These are phyloP conservation scores for Salvia rosmarinus DNA, from an alignment of 257 asterid genomes.

Conservation along the genomic window DNA sequence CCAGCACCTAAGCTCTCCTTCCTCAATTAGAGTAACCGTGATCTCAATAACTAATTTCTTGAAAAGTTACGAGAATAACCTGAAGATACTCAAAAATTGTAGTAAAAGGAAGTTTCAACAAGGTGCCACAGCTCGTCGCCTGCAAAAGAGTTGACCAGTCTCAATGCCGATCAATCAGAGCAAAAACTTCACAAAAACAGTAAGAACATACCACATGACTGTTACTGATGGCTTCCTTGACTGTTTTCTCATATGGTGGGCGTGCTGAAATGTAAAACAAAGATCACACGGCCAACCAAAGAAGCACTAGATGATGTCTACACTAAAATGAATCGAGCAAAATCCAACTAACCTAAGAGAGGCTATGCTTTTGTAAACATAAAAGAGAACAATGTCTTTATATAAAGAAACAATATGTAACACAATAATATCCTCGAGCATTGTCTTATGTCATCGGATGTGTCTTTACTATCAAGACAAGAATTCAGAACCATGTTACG, in stretches of 20 bases:
- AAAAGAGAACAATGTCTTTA: background rate
- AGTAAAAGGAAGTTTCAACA: conserved; percentile 85
- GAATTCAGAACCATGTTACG: background rate
- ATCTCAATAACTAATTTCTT: background rate
- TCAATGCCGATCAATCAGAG: conserved; percentile 24
- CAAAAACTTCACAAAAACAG: conserved; percentile 12
- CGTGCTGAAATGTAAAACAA: conserved; percentile 52
- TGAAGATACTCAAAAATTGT: conserved; percentile 94
- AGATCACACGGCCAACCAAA: conserved; percentile 26
- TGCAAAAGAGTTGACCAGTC: conserved; percentile 43
- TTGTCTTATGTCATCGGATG: no score
- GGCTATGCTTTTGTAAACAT: background rate
- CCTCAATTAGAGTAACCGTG: background rate
- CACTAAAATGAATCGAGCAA: conserved; percentile 6
- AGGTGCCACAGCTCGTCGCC: conserved; percentile 63
- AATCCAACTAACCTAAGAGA: conserved; percentile 5
- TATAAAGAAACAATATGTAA: background rate
- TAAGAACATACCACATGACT: conserved; percentile 53
- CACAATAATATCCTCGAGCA: conserved; percentile 22
- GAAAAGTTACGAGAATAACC: conserved; percentile 43
- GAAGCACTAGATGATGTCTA: conserved; percentile 16
- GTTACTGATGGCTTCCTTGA: conserved; percentile 57
- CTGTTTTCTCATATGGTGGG: conserved; percentile 50
- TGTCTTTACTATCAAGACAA: background rate
- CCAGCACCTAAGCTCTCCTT: background rate